Conservation (phyloP, 2,329 filamentous ascomycete genomes). For the Chaetomium globosum region DNA sequence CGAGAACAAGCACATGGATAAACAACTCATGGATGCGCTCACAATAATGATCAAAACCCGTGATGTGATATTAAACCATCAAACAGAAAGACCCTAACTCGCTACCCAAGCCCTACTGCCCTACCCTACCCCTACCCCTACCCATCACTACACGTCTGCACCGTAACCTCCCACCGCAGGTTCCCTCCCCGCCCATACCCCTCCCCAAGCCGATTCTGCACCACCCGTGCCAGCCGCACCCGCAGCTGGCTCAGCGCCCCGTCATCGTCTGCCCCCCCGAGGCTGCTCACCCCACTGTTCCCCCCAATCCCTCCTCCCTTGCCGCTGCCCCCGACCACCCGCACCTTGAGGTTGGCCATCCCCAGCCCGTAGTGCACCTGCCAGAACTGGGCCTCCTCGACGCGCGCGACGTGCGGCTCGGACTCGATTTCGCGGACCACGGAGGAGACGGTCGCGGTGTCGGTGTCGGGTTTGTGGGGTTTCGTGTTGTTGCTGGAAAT, state of each 20-base stretch:
- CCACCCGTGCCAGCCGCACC: constrained; percentile 73
- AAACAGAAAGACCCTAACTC: neutral
- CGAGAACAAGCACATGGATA: neutral
- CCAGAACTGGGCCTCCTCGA: constrained; percentile 96
- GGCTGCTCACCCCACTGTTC: neutral
- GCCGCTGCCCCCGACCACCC: constrained; percentile 52
- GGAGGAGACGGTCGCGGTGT: constrained; percentile 57
- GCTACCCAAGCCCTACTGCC: too few relatives aligned
- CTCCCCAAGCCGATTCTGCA: constrained; percentile 84
- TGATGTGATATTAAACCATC: neutral
- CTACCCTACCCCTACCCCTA: constrained; percentile 16
- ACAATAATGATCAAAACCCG: neutral
- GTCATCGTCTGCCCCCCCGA: constrained; percentile 55
- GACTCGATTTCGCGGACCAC: constrained; percentile 84
- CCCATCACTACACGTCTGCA: constrained; percentile 64
- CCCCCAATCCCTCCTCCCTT: neutral
- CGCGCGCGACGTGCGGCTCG: constrained; percentile 71
- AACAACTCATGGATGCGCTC: neutral
- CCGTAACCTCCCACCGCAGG: constrained; percentile 88
- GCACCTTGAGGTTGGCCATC: constrained; percentile 89
- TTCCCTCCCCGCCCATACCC: constrained; percentile 79
- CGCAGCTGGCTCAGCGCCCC: constrained; percentile 72
- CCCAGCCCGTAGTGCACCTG: constrained; percentile 97
- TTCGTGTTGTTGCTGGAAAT: constrained; percentile 37
- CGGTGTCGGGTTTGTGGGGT: constrained; percentile 23